phyloP scores from a whole-genome alignment of 192 early-diverging fungal species.

The Backusella parvicylindrica region DNA sequence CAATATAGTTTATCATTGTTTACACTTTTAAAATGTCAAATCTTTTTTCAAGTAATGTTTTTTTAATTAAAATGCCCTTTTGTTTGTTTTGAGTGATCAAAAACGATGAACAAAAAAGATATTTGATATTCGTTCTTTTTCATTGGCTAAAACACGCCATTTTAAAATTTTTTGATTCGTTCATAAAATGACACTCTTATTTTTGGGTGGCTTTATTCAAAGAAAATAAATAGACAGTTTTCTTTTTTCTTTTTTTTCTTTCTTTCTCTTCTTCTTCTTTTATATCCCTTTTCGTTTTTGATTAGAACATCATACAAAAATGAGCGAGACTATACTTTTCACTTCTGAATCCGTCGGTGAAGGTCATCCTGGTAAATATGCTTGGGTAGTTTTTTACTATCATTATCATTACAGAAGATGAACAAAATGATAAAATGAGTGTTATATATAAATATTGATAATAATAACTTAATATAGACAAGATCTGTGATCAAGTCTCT shows the following conservation, averaged over 20 bases:
- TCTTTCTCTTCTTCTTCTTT: background rate
- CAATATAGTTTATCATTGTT: too few relatives aligned
- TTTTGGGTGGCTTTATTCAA: background rate
- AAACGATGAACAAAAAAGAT: background rate
- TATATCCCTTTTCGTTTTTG: background rate
- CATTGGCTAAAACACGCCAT: background rate
- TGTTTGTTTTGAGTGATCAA: background rate
- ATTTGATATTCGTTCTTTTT: background rate
- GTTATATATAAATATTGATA: too few relatives aligned
- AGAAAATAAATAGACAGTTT: background rate
- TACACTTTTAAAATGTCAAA: too few relatives aligned
- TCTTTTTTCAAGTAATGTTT: background rate
- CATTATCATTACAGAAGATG: too few relatives aligned
- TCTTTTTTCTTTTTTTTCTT: background rate
- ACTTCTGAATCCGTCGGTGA: constrained; percentile 99
- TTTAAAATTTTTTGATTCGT: background rate
- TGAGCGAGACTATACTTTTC: constrained; percentile 92
- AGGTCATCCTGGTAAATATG: constrained; percentile 86
- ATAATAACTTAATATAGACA: too few relatives aligned
- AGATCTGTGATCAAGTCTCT: constrained; percentile 99
- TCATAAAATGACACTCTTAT: background rate
- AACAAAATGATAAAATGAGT: too few relatives aligned
- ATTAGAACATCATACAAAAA: background rate
- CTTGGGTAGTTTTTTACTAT: too few relatives aligned
- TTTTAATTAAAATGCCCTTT: background rate